Base-by-base conservation (phyloP, 78 protist species). In the Dictyostelium firmibasis region DNA sequence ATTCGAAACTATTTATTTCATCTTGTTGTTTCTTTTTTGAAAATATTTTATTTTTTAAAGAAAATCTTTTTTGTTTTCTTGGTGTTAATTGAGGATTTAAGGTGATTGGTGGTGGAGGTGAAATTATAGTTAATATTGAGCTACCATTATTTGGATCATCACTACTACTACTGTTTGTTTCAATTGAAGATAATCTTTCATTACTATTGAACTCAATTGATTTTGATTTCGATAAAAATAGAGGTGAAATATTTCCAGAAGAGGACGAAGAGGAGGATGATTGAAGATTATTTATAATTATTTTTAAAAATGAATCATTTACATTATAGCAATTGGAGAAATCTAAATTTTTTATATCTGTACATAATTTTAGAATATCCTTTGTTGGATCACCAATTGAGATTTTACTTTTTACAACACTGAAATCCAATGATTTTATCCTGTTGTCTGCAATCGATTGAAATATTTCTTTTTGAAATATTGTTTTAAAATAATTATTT, bases 261-360 rank as follows among this genome's bases (percentile, higher is more conserved):
- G 74, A 18, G n/a, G 76, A 53, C 10, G 70, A 11, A 3, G 85
- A 14, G 3, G 85, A 31, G 25, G 85, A 53, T 4, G 36, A 35
- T 67, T 25, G 38, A n/a, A 70, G 79, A 60, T 57, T 69, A 27
- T 14, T 29, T 6, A 89, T 41, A 8, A 89, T 16, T 13, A 81
- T 43, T 57, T 89, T 89, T 29, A 89, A 20, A 16, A 89, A 67
- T n/a, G 74, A 13, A 33, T 89, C 94, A 44, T 78, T 69, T 8
- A 62, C 77, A 25, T 89, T 85, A n/a, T 89, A 81, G 67, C 94
- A 89, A 47, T 81, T 60, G 8, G 94, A 81, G 20, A 89, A 81
- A 47, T 89, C 86, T 6, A 89, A n/a, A 33, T 81, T 60, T 35
- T 89, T 85, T 6, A 89, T 29, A 43, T 38, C 20, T 6, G 60